Conservation (phyloP, 805 yeast species). For the Yarrowia phangngaensis region DNA sequence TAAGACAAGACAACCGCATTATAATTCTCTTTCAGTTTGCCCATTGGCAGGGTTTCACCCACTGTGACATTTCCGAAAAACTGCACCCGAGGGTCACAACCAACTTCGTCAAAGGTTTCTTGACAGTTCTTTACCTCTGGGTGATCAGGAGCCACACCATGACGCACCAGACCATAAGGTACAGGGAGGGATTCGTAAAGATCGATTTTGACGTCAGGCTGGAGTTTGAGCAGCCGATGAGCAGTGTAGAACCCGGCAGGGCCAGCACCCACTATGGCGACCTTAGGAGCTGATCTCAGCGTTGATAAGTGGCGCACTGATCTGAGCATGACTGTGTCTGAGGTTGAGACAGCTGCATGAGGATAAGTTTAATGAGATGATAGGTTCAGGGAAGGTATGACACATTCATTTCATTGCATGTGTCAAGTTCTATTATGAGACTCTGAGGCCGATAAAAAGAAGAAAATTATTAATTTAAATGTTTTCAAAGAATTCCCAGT, state of each 20-base stretch:
- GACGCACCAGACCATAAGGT: conserved; percentile 87
- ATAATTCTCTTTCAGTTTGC: conserved; percentile 52
- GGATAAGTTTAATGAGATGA: conserved; percentile 3
- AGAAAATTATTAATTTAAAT: too few species aligned
- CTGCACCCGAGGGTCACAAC: conserved; percentile 41
- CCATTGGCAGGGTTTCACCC: conserved; percentile 58
- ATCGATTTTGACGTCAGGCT: conserved; percentile 51
- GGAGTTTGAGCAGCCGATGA: conserved; percentile 57
- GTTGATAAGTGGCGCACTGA: conserved; percentile 13
- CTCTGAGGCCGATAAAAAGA: too few species aligned
- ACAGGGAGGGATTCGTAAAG: conserved; percentile 81
- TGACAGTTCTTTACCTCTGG: conserved; percentile 81
- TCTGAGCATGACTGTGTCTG: conserved; percentile 7
- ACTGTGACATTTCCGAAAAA: conserved; percentile 71
- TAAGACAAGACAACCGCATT: conserved; percentile 76
- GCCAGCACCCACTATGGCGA: conserved; percentile 90
- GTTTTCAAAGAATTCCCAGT: too few species aligned
- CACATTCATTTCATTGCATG: too few species aligned
- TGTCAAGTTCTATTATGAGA: too few species aligned
- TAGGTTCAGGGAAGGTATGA: too few species aligned
- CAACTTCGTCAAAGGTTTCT: conserved; percentile 62
- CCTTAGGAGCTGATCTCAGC: conserved; percentile 30
- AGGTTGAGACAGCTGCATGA: background rate
- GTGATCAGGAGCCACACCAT: conserved; percentile 99
- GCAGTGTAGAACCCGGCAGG: conserved; percentile 96